Percentiles rank a stretch among this genome's conserved stretches.
phyloP scores from a whole-genome alignment of 768 basidiomycete genomes.

The Hericium coralloides region DNA sequence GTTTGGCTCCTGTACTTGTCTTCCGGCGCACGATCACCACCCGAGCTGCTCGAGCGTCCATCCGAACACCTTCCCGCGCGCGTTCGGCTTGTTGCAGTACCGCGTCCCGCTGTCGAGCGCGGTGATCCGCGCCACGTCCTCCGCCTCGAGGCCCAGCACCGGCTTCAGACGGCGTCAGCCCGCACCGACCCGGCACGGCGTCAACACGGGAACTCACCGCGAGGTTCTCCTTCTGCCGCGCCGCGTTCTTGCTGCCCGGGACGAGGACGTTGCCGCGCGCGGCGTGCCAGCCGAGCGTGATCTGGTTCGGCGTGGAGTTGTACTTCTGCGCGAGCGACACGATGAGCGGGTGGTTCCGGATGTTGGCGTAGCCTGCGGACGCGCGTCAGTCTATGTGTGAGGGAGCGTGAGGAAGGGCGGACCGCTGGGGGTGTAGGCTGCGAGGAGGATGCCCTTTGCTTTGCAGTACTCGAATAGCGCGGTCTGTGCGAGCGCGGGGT shows the following conservation, averaged over 20 bases:
- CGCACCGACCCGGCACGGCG: background rate
- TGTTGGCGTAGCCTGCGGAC: background rate
- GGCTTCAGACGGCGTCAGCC: background rate
- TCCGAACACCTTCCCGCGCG: background rate
- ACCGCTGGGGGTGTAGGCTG: constrained; percentile 79
- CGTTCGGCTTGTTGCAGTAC: background rate
- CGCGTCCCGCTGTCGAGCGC: background rate
- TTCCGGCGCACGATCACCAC: background rate
- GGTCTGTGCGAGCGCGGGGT: constrained; percentile 69
- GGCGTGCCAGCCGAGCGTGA: background rate
- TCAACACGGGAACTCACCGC: background rate
- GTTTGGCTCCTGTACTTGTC: too few relatives aligned
- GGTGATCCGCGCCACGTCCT: background rate
- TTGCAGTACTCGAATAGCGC: constrained; percentile 53
- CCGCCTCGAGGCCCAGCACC: background rate
- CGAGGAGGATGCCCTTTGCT: constrained; percentile 55
- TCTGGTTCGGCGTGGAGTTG: background rate
- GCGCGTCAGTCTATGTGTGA: too few relatives aligned
- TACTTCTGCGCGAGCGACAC: background rate
- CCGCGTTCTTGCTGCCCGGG: background rate
- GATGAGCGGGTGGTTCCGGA: background rate
- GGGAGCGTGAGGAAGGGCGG: constrained; percentile 20
- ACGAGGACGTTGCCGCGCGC: background rate
- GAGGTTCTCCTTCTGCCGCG: background rate
- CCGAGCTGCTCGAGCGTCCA: background rate